Base-by-base conservation (phyloP, 768 basidiomycete genomes). In the Bullera alba region DNA sequence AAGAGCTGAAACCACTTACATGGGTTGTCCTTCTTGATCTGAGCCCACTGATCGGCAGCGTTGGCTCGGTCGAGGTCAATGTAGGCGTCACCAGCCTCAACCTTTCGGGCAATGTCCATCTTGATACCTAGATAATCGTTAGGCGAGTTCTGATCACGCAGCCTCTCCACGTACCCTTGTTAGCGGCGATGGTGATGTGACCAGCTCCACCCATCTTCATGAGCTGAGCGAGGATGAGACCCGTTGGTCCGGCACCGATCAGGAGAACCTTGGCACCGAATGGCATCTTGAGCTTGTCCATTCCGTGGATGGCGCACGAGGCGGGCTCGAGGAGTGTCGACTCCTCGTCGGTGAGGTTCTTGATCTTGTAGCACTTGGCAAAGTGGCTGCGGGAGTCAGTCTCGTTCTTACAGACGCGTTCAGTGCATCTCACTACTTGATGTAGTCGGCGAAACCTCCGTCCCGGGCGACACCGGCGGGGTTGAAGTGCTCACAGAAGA, bases 371-470 rank as follows among this genome's bases (percentile, higher is more conserved):
- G 17, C 87, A 76, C 64, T 89, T 90, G 69, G 82, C 79, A 53
- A 84, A 78, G 50, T 79, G 76, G 58, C 84, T 84, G 48, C 7
- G 0, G 29, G 26, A 27, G 27, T n/a, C 22, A n/a, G 19, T 17
- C 37, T 22, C 46, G 22, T 35, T 42, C 15, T 16, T 22, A 36
- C 34, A 48, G 22, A 19, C 23, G 25, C 16, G 15, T 22, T 42
- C 7, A 32, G 22, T 27, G 25, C 25, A 42, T 71, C 83, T 70
- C 61, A 88, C 87, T 85, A 87, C 51, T 79, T 80, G 59, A 89
- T 80, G 74, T 89, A 91, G 67, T 90, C 87, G 6, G 88, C 87
- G 67, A 93, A 93, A 23, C 87, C 89, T 50, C 89, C 89, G 55
- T 85, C 82, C 59, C 79, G 74, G 17, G 83, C 85, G 38, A 90